Evolutionary conservation across 495 filamentous ascomycete genomes (phyloP), one percentile per base, ranked within the genome.

Genomic region (Geoglossum glabrum): DNA sequence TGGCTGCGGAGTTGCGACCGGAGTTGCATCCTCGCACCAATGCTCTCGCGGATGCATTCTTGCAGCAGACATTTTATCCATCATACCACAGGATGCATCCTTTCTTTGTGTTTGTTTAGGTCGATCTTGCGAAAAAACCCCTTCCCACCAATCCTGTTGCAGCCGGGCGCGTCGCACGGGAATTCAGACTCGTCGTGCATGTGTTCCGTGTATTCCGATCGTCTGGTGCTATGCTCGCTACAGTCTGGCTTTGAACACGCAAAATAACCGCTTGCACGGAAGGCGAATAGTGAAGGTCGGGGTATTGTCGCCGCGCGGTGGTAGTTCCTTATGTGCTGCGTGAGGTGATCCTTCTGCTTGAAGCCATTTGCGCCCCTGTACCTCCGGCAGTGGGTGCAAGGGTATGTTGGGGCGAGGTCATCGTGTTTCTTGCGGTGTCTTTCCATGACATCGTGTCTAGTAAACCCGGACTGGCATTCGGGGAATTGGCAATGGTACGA

Each of bases 331-430:
- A 73, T 59, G 59, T 72, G 71, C 33, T 72, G 68, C 13, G 59
- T 54, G 5, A 71, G 61, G 55, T 73, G 67, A 59, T 73, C 69
- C 23, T 58, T 64, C 23, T 70, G 67, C 23, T 61, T 64, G 56
- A 73, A 72, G 17, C 63, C 66, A 17, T 70, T 57, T n/a, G 57
- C 63, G 27, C 66, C 70, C 33, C 65, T 64, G 58, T 70, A 59
- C 47, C 55, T 66, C 43, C 60, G 68, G 57, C 70, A 72, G 31
- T 64, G 61, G 0, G 45, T 49, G 46, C 70, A 73, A 8, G 64
- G 62, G 54, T 61, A 67, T 0, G 52, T 46, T 33, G 21, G 45
- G 6, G 13, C 46, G 3, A 56, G 54, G 25, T 61, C 56, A 13
- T 49, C 23, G 40, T 67, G 64, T 21, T 58, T 49, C 0, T 59